Percentiles rank a stretch among this genome's conserved stretches.
Conservation (phyloP, 345 rosid species). For the Citrus glauca region DNA sequence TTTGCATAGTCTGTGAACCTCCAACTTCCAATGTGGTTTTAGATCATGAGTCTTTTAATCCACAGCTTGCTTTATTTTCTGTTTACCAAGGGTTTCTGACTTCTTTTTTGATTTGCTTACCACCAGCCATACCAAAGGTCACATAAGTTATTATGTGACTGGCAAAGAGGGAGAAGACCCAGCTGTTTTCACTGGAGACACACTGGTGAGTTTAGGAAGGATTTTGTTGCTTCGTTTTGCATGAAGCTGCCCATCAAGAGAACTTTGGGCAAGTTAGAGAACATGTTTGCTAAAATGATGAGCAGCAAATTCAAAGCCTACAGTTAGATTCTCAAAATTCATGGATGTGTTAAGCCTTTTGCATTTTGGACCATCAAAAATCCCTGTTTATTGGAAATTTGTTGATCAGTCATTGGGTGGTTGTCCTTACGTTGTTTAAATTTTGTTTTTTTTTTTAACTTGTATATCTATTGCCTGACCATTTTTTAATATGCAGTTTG, state of each 20-base stretch:
- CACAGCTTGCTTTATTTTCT: background rate
- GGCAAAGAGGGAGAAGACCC: conserved; percentile 56
- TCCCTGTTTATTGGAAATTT: background rate
- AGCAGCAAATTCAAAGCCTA: background rate
- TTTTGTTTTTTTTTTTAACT: background rate
- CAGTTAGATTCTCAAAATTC: background rate
- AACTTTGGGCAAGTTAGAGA: background rate
- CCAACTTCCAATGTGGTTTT: background rate
- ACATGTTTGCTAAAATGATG: background rate
- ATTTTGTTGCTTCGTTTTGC: background rate
- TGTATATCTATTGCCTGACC: background rate
- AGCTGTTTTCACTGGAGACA: conserved; percentile 91
- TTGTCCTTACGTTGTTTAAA: background rate
- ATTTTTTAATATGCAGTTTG: conserved; percentile 41
- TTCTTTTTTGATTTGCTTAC: conserved; percentile 14
- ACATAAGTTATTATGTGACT: conserved; percentile 78
- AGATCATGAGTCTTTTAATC: background rate
- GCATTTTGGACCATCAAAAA: background rate
- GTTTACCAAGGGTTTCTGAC: background rate
- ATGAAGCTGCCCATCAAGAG: background rate
- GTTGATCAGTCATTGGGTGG: background rate
- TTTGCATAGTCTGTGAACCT: background rate
- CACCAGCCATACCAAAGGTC: conserved; percentile 83
- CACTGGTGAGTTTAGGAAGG: conserved; percentile 49
- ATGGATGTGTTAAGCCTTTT: background rate